Base-by-base conservation (phyloP, 1,284 basidiomycete genomes). In the Ustilago cynodontis region DNA sequence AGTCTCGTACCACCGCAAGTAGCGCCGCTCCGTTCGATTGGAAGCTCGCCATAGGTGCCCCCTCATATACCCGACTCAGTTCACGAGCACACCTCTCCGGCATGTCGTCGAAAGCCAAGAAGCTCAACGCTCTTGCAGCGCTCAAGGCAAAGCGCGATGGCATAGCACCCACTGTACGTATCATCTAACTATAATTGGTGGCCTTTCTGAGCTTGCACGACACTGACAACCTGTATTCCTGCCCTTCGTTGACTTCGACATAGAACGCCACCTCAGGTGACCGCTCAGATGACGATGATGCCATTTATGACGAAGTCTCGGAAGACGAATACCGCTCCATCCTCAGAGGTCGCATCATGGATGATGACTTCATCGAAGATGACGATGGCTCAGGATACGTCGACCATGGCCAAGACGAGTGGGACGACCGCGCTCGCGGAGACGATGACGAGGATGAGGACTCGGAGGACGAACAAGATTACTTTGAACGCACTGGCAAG, bases 361-460 rank as follows among this genome's bases (percentile, higher is more conserved):
- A 90, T 79, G 94, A 98, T 82, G 96, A 99, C 87, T 99, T 99
- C 77, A 94, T 84, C 68, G 86, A 93, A 52, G 95, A 99, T 82
- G 97, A 99, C 87, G 95, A 95, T 59, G 90, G 93, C 0, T 90
- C 89, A 22, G 97, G 94, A 13, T 99, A 99, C 85, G 92, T 93
- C 82, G 97, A 99, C 87, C 93, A 97, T 82, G 97, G 97, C 5
- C 91, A 94, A 90, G 95, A 98, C 77, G 95, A 96, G 81, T 98
- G 94, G 92, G 87, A 88, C 54, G 67, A 82, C 26, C 71, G 59
- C 20, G 63, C 52, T 11, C 52, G 58, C 13, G 56, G 43, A 14
- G 56, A 61, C 10, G 62, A 69, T 55, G 90, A 88, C 24, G 90
- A 89, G 45, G 88, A 88, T 37, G 80, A 79, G 82, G 82, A 83